A percentile compares a stretch with the other conserved stretches of the same genome.
These are phyloP conservation scores for Sesbania bispinosa DNA, from an alignment of 306 rosid species.

Conservation along the genomic window DNA sequence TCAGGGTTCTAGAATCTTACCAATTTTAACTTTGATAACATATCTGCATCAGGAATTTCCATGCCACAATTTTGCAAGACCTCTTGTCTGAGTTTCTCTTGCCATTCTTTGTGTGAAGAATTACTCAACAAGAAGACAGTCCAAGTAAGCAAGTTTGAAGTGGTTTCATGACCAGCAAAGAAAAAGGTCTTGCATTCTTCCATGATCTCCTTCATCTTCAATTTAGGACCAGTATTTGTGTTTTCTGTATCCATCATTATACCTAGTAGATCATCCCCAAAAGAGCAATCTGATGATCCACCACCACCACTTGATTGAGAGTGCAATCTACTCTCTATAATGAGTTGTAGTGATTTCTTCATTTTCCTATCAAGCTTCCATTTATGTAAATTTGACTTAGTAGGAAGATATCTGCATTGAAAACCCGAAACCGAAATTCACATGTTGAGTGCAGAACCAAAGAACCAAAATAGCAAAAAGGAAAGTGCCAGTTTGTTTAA, in stretches of 20 bases:
- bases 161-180: conserved; percentile 40
- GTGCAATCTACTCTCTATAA: conserved; percentile 29
- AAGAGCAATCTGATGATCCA: background rate
- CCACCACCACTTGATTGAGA: background rate
- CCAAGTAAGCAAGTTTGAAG: conserved; percentile 33
- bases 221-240: background rate
- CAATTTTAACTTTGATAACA: conserved; percentile 28
- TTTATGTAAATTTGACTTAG: conserved; percentile 18
- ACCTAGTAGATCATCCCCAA: conserved; percentile 34
- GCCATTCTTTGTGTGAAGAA: conserved; percentile 27
- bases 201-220: conserved; percentile 24
- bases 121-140: conserved; percentile 23
- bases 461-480: too few species aligned
- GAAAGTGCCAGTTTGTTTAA: too few species aligned
- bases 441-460: background rate
- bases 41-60: conserved; percentile 22
- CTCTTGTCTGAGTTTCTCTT: conserved; percentile 35
- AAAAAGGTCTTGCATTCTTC: conserved; percentile 38
- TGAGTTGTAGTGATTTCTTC: background rate
- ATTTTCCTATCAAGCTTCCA: conserved; percentile 37
- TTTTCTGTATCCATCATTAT: conserved; percentile 21
- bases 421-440: background rate
- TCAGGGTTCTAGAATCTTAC: background rate
- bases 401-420: conserved; percentile 31
- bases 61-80: conserved; percentile 19